A percentile compares a stretch with the other conserved stretches of the same genome.
phyloP scores from a whole-genome alignment of 2,329 filamentous ascomycete species.

The Diaporthe batatas region DNA sequence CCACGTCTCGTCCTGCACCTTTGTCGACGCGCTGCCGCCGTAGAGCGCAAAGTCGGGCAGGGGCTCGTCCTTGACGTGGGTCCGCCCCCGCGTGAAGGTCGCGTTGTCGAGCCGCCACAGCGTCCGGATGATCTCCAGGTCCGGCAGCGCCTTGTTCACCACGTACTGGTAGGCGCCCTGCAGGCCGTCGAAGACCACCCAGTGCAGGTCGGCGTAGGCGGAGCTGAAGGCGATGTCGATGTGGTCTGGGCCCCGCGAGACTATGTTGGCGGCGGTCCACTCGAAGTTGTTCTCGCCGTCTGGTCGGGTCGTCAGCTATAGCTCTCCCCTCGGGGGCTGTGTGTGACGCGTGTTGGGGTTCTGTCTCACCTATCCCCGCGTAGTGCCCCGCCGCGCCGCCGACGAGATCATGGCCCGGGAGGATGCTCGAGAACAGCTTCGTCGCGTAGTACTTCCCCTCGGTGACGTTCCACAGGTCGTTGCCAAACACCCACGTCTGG shows the following conservation, averaged over 20 bases:
- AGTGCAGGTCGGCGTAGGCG: conserved; percentile 63
- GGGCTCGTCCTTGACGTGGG: conserved; percentile 58
- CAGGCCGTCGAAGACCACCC: conserved; percentile 63
- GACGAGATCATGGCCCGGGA: conserved; percentile 49
- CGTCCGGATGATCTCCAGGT: conserved; percentile 63
- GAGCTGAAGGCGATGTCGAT: conserved; percentile 63
- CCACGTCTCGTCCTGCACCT: conserved; percentile 69
- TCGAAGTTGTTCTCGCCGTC: conserved; percentile 60
- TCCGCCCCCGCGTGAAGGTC: conserved; percentile 61
- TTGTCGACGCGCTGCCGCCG: conserved; percentile 52
- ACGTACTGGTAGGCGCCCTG: conserved; percentile 69
- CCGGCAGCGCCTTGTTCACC: conserved; percentile 62
- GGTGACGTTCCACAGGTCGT: conserved; percentile 48
- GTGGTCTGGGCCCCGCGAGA: conserved; percentile 49
- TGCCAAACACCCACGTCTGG: conserved; percentile 51
- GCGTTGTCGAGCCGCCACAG: conserved; percentile 63
- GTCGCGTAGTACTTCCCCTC: conserved; percentile 46
- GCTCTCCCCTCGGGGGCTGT: too few relatives aligned
- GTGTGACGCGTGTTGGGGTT: not conserved
- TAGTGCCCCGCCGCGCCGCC: conserved; percentile 51
- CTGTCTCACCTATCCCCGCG: conserved; percentile 49
- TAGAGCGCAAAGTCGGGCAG: conserved; percentile 61
- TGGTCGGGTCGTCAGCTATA: conserved; percentile 53
- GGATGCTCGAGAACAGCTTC: conserved; percentile 41
- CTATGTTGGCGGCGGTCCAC: conserved; percentile 61